These are phyloP conservation scores for Scedosporium aurantiacum DNA, from an alignment of 2,329 filamentous ascomycete genomes.

Conservation along the genomic window DNA sequence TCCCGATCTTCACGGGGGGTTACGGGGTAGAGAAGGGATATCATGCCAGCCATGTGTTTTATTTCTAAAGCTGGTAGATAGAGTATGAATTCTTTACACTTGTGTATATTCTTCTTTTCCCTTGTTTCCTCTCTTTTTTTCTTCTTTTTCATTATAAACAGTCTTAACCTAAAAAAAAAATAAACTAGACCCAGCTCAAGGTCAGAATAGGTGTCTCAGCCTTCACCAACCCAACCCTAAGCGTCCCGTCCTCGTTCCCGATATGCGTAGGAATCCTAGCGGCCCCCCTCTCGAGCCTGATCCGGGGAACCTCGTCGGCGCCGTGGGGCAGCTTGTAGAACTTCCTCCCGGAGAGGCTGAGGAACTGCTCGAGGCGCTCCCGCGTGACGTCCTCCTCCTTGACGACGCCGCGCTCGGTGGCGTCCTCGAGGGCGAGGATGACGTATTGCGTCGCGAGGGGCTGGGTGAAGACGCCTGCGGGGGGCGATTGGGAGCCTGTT, in stretches of 20 bases:
- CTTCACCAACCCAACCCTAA: slow-evolving; percentile 33
- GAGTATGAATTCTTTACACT: no score
- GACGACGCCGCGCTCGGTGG: slow-evolving; percentile 41
- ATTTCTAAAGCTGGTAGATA: no score
- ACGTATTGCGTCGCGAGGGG: slow-evolving; percentile 57
- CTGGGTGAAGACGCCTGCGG: slow-evolving; percentile 73
- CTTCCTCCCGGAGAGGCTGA: slow-evolving; percentile 37
- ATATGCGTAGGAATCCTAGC: slow-evolving; percentile 29
- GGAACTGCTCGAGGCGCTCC: slow-evolving; percentile 42
- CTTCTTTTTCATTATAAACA: neutral
- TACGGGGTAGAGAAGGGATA: no score
- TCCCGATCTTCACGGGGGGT: no score
- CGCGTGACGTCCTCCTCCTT: slow-evolving; percentile 40
- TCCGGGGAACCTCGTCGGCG: slow-evolving; percentile 14
- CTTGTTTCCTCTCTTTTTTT: neutral
- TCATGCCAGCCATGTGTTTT: no score
- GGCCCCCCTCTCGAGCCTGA: slow-evolving; percentile 28
- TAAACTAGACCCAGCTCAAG: slow-evolving; percentile 20
- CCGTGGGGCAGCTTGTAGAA: slow-evolving; percentile 37
- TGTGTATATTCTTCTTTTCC: no score
- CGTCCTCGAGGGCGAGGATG: slow-evolving; percentile 50
- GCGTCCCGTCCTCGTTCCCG: slow-evolving; percentile 23
- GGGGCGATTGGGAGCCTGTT: slow-evolving; percentile 34
- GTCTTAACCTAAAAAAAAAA: neutral
- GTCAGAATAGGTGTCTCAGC: slow-evolving; percentile 30